Base-by-base conservation (phyloP, 352 stramenopile species). In the Plasmopara viticola region DNA sequence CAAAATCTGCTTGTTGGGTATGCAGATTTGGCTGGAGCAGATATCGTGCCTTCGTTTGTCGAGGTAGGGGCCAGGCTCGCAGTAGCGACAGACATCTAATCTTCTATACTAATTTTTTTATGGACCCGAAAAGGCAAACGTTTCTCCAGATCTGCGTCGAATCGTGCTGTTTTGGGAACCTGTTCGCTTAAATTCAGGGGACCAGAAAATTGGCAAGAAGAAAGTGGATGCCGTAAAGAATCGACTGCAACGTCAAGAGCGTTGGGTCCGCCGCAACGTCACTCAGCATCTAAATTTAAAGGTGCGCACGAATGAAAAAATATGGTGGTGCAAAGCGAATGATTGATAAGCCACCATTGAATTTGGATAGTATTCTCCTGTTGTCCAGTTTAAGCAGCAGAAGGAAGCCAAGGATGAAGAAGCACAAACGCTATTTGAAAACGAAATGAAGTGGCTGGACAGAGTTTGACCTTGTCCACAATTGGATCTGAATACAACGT, bases 231-330 rank as follows among this genome's bases (percentile, higher is more conserved):
- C 68, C 43, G 69, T 90, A 15, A 70, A 80, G 53, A 83, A 78
- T 37, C 69, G 72, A 17, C 75, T 92, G 29, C 60, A 75, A 45
- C 73, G 68, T 29, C 65, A 86, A 17, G 73, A 89, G 64, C 66
- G 70, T 15, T 92, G 78, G 68, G 63, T 92, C 39, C 76, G 78
- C 29, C 68, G 75, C 31, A 74, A 78, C 37, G 75, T 92, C 38
- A 84, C 81, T 17, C 70, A 81, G 28, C 77, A 84, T 47, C 62
- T 92, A 46, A 90, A 92, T 53, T 59, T 92, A 31, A 92, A 92
- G 73, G 80, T 89, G 61, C 15, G 60, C 41, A 29, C 37, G 37
- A 35, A 8, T 35, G 31, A 6, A 35, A 35, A 35, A 35, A 8
- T 5, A 12, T 35, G 10, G 10, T 12, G 6, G 1, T 48, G 31